Evolutionary conservation across 257 asterid genomes (phyloP), one percentile per base, ranked within the genome.

Genomic region (Solanum dulcamara): DNA sequence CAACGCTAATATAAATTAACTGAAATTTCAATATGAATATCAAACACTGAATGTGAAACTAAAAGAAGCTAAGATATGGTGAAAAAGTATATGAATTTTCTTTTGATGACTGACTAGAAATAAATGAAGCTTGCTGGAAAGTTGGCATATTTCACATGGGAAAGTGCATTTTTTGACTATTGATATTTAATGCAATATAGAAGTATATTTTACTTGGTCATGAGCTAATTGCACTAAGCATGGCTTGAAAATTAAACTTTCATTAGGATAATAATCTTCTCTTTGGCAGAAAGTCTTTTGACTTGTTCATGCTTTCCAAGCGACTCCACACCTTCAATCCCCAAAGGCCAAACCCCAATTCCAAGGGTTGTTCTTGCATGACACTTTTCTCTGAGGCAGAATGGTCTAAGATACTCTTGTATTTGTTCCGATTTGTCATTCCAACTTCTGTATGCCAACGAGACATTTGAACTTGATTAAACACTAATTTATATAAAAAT

Each of bases 1-100:
- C 4, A 0, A 0, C 4, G 10, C 0, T 4, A 57, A 9, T 17
- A 1, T 12, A 10, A 0, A 10, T 59, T 8, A n/a, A 10, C 0
- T 59, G 32, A 24, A 1, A 10, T 5, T 4, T 10, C 15, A n/a
- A 59, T 10, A 0, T 1, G 6, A 4, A 68, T 33, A 33, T 1
- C 8, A 18, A 4, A 35, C 3, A 30, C 0, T 0, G 3, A 62
- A 14, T 4, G 18, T 10, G 17, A 24, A 57, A 57, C 7, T n/a
- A 38, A 7, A 46, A 46, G 51, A 6, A 18, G n/a, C 20, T 20
- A 20, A 55, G 13, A 57, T 22, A 6, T 17, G 42, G 44, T 32
- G n/a, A n/a, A 68, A 68, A 68, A 68, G 8, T 18, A 48, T 9
- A 48, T 46, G 11, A 48, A 4, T 28, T 48, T 44, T 48, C 18